Evolutionary conservation across 768 basidiomycete species (phyloP), one percentile per base, ranked within the genome.

Genomic region (Mycena venus): DNA sequence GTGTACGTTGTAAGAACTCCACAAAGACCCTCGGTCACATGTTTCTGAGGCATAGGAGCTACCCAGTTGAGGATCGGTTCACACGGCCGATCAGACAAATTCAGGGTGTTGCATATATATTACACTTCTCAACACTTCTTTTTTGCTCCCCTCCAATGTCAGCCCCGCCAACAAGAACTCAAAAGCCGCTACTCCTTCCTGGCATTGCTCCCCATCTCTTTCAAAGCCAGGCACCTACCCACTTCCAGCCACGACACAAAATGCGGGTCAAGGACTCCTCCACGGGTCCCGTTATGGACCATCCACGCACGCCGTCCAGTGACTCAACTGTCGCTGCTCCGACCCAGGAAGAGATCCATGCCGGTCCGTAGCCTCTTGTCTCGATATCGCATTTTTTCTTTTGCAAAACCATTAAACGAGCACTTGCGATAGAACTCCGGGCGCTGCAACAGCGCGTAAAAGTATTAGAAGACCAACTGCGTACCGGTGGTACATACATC

Each of bases 61-160:
- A 29, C 63, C 44, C 10, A 65, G 31, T 40, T 25, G 64, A 66
- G 49, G 64, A 66, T 66, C 51, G 25, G 64, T 55, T 66, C 51
- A 40, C 51, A 55, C 27, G 40, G 64, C 44, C 51, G 51, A 66
- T 66, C 64, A 55, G 51, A 66, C 64, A 66, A n/a, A 66, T 53
- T 53, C 9, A 51, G 63, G 42, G 40, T 15, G 32, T 49, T 44
- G 19, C 25, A 64, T 49, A 47, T 47, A 64, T 49, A 64, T 62
- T 62, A 44, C 27, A 42, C 40, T 23, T 51, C 63, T 51, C 49
- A 15, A 55, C 51, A 55, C 64, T 53, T 66, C 8, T 66, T 66
- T 38, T 55, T 66, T 15, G 25, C 51, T 44, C 64, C 51, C 51
- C 51, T 55, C 21, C 36, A 36, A 66, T 66, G 64, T 66, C 64